Evolutionary conservation across 140 eudicot species (phyloP), one percentile per base, ranked within the genome.

Genomic region (Oenanthe javanica): DNA sequence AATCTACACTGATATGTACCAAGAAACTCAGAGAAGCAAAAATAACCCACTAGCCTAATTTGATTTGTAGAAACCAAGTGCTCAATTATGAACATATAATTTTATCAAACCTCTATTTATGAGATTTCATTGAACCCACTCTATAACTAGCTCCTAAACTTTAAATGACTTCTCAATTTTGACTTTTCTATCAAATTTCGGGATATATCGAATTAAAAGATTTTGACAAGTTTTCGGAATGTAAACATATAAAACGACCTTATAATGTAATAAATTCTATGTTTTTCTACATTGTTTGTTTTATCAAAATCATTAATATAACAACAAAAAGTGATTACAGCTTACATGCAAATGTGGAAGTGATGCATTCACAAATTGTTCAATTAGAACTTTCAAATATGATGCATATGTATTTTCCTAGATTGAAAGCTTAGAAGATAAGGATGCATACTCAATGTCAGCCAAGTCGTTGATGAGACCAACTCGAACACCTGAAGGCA

Each of bases 401-500:
- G 77, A 45, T 46, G 55, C 49, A 21, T 46, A 46, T 3, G 38
- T 21, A 19, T 8, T 45, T 74, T 48, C 14, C 57, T 45, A 47
- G 12, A 47, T n/a, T 21, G 61, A 43, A 69, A 19, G 21, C 0
- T 19, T 77, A 27, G 49, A 40, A 70, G 63, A 46, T 6, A 69
- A 12, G 75, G 78, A 72, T 77, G 81, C 96, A 81, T 85, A 95
- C 99, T 95, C 99, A 21, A 93, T 90, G 90, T 95, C 94, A 76
- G 99, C 97, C 91, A 95, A 84, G 83, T 95, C 97, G 45, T 95
- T 91, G 84, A 95, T 91, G 78, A 95, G 89, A 66, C 89, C 89
- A 82, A 93, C 86, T 72, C 99, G 96, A 73, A 95, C 91, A 81
- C 86, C 98, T 48, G 98, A 73, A 31, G 98, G 97, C 99, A 95